Evolutionary conservation across 768 basidiomycete species (phyloP).

Genomic region (Clitopilus passeckerianus): DNA sequence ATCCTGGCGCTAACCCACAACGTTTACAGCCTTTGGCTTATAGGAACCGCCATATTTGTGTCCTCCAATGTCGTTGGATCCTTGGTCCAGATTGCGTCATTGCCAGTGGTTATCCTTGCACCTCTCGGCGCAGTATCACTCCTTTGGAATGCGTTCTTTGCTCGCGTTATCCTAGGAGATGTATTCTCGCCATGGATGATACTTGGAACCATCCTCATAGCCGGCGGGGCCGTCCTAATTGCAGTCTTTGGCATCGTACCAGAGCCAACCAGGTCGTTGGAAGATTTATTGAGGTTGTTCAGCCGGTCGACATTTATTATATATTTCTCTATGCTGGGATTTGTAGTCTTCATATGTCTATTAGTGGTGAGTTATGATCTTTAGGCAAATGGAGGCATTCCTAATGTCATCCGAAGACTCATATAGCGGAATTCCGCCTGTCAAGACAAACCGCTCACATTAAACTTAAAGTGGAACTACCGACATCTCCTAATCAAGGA

Average conservation of each 20-base stretch:
- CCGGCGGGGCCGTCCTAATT: constrained; percentile 84
- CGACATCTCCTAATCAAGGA: constrained; percentile 32
- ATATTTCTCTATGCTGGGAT: constrained; percentile 74
- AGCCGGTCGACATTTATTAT: constrained; percentile 69
- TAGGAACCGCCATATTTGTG: constrained; percentile 84
- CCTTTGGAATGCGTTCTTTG: constrained; percentile 93
- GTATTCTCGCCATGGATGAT: constrained; percentile 81
- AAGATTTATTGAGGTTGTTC: constrained; percentile 79
- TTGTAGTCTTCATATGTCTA: constrained; percentile 55
- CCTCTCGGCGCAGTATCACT: constrained; percentile 90
- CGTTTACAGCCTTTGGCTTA: constrained; percentile 66
- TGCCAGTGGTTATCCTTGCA: constrained; percentile 92
- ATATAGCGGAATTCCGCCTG: constrained; percentile 55
- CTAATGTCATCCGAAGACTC: constrained; percentile 46
- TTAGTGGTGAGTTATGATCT: constrained; percentile 44
- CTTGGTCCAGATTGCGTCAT: constrained; percentile 86
- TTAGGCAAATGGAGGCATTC: neutral
- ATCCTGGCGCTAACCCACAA: neutral
- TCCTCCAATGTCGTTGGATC: constrained; percentile 86
- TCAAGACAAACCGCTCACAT: constrained; percentile 16
- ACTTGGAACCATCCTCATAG: constrained; percentile 83
- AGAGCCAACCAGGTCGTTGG: constrained; percentile 80
- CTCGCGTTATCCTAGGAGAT: constrained; percentile 78
- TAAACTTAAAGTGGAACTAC: constrained; percentile 27
- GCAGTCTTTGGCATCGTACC: constrained; percentile 90